Percentiles rank a stretch among this genome's conserved stretches.
Evolutionary conservation across 1,284 basidiomycete genomes (phyloP).

Genomic region (Neonothopanus nambi): DNA sequence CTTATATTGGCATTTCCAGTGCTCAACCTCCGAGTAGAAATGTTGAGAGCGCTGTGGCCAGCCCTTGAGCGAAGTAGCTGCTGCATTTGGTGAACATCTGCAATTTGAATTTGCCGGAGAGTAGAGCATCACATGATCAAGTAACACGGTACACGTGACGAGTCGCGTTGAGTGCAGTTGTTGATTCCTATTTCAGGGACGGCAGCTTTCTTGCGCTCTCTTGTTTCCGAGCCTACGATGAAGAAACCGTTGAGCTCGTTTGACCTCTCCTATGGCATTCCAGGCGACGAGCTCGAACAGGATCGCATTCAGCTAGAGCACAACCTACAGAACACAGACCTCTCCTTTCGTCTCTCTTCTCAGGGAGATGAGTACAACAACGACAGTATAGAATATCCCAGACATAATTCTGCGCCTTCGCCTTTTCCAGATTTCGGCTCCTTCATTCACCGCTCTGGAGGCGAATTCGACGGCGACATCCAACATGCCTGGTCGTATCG

Average conservation of each 20-base stretch:
- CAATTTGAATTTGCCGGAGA: too few species aligned
- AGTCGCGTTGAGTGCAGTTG: conserved; percentile 9
- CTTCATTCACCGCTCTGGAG: conserved; percentile 57
- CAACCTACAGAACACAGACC: conserved; percentile 68
- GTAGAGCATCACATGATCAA: not conserved
- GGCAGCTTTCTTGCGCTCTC: conserved; percentile 1
- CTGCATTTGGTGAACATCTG: too few species aligned
- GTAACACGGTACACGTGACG: conserved; percentile 17
- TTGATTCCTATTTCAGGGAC: conserved; percentile 12
- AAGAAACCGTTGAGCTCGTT: conserved; percentile 27
- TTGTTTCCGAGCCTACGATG: conserved; percentile 6
- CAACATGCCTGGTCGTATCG: conserved; percentile 67
- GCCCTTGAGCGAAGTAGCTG: not conserved
- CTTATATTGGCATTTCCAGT: conserved; percentile 29
- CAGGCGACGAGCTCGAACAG: conserved; percentile 68
- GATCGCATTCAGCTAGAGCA: conserved; percentile 72
- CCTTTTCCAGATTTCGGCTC: conserved; percentile 57
- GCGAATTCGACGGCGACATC: conserved; percentile 54
- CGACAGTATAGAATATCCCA: conserved; percentile 62
- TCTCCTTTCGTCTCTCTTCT: conserved; percentile 65
- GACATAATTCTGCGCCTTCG: conserved; percentile 60
- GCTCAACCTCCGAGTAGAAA: not conserved
- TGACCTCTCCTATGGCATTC: conserved; percentile 41
- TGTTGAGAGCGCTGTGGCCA: too few species aligned
- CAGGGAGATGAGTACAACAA: conserved; percentile 39